phyloP scores from a whole-genome alignment of 345 rosid genomes.

The Populus davidiana region DNA sequence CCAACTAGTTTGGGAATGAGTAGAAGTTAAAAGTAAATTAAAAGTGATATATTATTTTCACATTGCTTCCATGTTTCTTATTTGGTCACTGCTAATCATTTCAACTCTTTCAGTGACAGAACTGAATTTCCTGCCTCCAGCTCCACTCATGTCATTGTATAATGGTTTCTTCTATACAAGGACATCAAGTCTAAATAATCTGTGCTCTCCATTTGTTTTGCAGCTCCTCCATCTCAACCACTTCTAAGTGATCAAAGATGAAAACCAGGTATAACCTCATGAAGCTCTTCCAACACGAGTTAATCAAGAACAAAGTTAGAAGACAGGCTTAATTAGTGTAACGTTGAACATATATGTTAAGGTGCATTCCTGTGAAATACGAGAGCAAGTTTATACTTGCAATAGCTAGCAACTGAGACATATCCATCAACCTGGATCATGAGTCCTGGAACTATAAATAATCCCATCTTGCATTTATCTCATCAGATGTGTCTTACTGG shows the following conservation, averaged over 20 bases:
- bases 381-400: no score
- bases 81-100: neutral
- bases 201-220: constrained; percentile 8
- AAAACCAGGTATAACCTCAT: constrained; percentile 3
- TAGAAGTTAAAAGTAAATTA: no score
- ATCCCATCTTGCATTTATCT: no score
- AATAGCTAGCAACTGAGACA: no score
- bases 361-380: neutral
- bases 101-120: neutral
- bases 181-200: neutral
- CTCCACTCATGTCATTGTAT: no score
- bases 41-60: neutral
- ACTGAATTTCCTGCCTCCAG: neutral
- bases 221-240: constrained; percentile 34
- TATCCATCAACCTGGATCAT: no score
- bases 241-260: constrained; percentile 28
- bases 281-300: neutral
- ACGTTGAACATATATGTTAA: neutral
- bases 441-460: no score
- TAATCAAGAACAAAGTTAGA: neutral
- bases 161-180: no score
- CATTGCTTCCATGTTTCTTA: neutral
- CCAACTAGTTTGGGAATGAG: neutral
- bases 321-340: neutral
- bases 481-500: no score